These are phyloP conservation scores for Yarrowia sp. DNA, from an alignment of 805 yeast species.

Conservation along the genomic window DNA sequence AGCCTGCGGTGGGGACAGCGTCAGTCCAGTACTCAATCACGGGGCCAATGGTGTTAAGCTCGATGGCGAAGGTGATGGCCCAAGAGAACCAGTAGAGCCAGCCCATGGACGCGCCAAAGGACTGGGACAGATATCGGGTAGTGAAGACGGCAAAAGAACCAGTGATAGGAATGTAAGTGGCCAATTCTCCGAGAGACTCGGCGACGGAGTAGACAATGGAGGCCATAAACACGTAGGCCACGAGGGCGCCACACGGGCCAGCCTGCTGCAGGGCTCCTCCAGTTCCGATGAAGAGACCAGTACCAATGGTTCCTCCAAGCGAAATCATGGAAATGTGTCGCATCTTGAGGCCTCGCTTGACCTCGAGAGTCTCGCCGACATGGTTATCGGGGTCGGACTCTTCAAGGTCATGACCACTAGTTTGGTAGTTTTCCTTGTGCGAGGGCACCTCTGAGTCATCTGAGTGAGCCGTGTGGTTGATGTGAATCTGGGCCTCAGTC, in stretches of 20 bases:
- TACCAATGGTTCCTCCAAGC: conserved; percentile 79
- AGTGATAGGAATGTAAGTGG: conserved; percentile 52
- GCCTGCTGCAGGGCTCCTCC: conserved; percentile 61
- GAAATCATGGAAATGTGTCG: conserved; percentile 78
- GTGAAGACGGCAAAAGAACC: conserved; percentile 66
- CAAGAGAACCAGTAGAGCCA: conserved; percentile 47
- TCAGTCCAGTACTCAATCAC: conserved; percentile 45
- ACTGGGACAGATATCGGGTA: conserved; percentile 56
- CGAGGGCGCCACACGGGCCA: conserved; percentile 62
- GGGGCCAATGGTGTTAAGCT: conserved; percentile 44
- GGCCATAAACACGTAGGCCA: conserved; percentile 61
- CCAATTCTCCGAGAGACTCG: conserved; percentile 54
- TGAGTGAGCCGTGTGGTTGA: not conserved
- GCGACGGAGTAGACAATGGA: conserved; percentile 58
- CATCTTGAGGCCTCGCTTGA: conserved; percentile 42
- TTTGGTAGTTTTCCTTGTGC: conserved; percentile 9
- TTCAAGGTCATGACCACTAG: conserved; percentile 16
- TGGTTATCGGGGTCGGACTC: conserved; percentile 25
- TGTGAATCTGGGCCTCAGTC: conserved; percentile 1
- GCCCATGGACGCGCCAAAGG: conserved; percentile 60
- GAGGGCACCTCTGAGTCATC: not conserved
- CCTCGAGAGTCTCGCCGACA: conserved; percentile 22
- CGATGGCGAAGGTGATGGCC: conserved; percentile 47
- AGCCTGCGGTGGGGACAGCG: conserved; percentile 50
- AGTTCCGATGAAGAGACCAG: conserved; percentile 71